A percentile compares a stretch with the other conserved stretches of the same genome.
Evolutionary conservation across 305 asterid species (phyloP).

Genomic region (Striga hermonthica): DNA sequence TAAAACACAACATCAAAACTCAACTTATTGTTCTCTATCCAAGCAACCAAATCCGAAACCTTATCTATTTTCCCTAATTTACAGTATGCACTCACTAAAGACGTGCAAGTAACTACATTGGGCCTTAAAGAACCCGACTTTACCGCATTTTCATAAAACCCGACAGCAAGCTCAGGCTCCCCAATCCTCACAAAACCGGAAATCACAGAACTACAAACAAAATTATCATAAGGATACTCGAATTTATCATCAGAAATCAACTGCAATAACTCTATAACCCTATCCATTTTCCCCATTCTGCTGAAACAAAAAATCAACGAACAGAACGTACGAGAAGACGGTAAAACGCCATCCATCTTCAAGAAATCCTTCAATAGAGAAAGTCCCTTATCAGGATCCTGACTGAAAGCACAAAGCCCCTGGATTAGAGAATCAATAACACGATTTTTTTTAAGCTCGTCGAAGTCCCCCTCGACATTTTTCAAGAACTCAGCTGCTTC

Average conservation of each 20-base stretch:
- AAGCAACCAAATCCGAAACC: slow-evolving; percentile 51
- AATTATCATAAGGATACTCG: slow-evolving; percentile 61
- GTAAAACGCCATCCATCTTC: slow-evolving; percentile 36
- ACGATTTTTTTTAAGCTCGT: slow-evolving; percentile 35
- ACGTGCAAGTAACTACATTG: slow-evolving; percentile 57
- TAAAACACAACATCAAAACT: slow-evolving; percentile 64
- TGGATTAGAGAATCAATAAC: slow-evolving; percentile 55
- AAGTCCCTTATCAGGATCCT: slow-evolving; percentile 58
- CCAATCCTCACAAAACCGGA: slow-evolving; percentile 67
- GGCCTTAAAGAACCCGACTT: slow-evolving; percentile 50
- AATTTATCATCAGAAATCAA: slow-evolving; percentile 54
- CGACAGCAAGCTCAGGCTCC: slow-evolving; percentile 62
- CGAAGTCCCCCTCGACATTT: slow-evolving; percentile 35
- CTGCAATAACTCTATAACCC: slow-evolving; percentile 58
- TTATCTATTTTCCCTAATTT: slow-evolving; percentile 48
- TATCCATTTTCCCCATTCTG: slow-evolving; percentile 53
- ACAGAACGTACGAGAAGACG: slow-evolving; percentile 65
- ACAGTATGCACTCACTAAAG: slow-evolving; percentile 56
- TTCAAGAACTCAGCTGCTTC: slow-evolving; percentile 53
- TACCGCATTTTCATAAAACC: slow-evolving; percentile 65
- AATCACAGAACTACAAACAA: slow-evolving; percentile 72
- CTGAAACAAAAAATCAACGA: slow-evolving; percentile 51
- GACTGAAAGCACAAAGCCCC: slow-evolving; percentile 43
- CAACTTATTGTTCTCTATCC: slow-evolving; percentile 49
- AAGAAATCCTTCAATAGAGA: slow-evolving; percentile 42